Conservation (phyloP, 2,329 filamentous ascomycete genomes). For the Bipolaris zeicola region DNA sequence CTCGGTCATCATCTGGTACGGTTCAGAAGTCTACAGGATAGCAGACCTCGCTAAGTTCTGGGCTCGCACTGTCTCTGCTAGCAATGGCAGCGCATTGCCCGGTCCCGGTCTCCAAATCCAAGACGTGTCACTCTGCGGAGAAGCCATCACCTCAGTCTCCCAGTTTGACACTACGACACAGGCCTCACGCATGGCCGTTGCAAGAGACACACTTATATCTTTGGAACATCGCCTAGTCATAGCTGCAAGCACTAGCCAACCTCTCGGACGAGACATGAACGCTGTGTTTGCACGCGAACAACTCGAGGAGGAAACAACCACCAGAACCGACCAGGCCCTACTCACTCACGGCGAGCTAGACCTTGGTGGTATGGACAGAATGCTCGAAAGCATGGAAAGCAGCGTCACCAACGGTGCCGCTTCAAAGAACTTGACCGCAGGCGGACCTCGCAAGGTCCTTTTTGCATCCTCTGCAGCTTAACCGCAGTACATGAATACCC, state of each 20-base stretch:
- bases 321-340: constrained; percentile 50
- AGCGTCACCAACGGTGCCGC: constrained; percentile 28
- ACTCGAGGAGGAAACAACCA: constrained; percentile 36
- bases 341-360: constrained; percentile 54
- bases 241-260: constrained; percentile 42
- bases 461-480: constrained; percentile 43
- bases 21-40: constrained; percentile 52
- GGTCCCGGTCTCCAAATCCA: constrained; percentile 51
- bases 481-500: constrained; percentile 2
- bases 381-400: constrained; percentile 49
- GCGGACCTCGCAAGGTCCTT: constrained; percentile 43
- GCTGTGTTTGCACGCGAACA: constrained; percentile 37
- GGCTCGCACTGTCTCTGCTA: constrained; percentile 48
- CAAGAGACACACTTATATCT: constrained; percentile 52
- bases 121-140: constrained; percentile 50
- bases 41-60: constrained; percentile 54
- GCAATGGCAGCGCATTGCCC: constrained; percentile 46
- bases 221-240: constrained; percentile 54
- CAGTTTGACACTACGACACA: constrained; percentile 51
- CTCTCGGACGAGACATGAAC: constrained; percentile 37
- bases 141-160: constrained; percentile 51
- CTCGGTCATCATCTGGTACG: constrained; percentile 55
- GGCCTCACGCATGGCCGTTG: constrained; percentile 51
- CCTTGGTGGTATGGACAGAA: constrained; percentile 54
- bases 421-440: constrained; percentile 33